Conservation (phyloP, 176 grass and related monocot species). For the Carex kokanica region DNA sequence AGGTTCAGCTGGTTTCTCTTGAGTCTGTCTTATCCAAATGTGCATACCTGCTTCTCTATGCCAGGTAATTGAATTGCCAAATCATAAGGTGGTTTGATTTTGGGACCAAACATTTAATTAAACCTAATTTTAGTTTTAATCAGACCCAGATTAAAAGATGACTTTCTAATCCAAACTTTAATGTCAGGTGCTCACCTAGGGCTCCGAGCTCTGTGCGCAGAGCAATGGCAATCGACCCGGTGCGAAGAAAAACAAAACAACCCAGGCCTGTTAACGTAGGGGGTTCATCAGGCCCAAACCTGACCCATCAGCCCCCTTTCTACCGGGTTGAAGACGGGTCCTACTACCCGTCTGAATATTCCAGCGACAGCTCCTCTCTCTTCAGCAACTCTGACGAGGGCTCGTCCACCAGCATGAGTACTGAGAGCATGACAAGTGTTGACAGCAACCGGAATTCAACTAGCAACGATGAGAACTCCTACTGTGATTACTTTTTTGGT, state of each 20-base stretch:
- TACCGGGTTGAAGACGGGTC: not conserved
- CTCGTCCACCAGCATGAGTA: slow-evolving; percentile 36
- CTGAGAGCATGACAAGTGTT: slow-evolving; percentile 39
- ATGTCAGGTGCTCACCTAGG: slow-evolving; percentile 64
- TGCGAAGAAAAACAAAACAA: slow-evolving; percentile 23
- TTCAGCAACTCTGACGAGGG: slow-evolving; percentile 64
- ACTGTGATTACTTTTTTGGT: slow-evolving; percentile 39
- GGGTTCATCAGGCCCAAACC: slow-evolving; percentile 20
- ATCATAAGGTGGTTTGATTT: not conserved
- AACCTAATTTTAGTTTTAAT: not conserved
- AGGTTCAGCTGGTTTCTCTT: slow-evolving; percentile 66
- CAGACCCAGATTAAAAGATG: slow-evolving; percentile 16
- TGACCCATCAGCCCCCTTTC: not conserved
- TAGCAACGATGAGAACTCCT: slow-evolving; percentile 40
- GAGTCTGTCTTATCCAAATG: slow-evolving; percentile 51
- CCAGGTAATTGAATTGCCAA: slow-evolving; percentile 52
- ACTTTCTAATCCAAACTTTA: slow-evolving; percentile 29
- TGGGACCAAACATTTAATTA: not conserved
- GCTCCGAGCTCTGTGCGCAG: slow-evolving; percentile 55
- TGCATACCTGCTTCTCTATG: slow-evolving; percentile 94
- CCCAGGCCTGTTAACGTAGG: slow-evolving; percentile 20
- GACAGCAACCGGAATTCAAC: slow-evolving; percentile 55
- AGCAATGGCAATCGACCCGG: slow-evolving; percentile 33
- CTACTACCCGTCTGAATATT: slow-evolving; percentile 20
- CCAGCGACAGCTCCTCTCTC: slow-evolving; percentile 54